A percentile compares a stretch with the other conserved stretches of the same genome.
Evolutionary conservation across 495 filamentous ascomycete species (phyloP).

Genomic region (Daldinia grandis): DNA sequence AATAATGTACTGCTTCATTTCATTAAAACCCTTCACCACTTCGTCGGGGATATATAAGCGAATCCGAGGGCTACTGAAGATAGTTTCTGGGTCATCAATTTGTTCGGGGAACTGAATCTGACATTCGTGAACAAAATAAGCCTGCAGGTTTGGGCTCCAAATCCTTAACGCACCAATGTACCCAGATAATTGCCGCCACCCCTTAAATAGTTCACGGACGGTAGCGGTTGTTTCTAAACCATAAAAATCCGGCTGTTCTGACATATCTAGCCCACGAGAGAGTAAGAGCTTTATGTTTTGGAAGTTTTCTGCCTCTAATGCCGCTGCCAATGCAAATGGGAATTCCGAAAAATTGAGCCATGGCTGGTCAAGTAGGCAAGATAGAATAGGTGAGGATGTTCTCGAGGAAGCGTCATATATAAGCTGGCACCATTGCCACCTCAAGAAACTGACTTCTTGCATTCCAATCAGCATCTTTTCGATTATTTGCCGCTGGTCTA

Average conservation of each 20-base stretch:
- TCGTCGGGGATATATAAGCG: slow-evolving; percentile 1
- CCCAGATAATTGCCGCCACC: not conserved
- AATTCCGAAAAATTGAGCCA: not conserved
- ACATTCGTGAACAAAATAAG: slow-evolving; percentile 14
- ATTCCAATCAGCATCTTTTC: not conserved
- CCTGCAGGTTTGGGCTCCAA: slow-evolving; percentile 14
- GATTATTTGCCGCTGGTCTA: not conserved
- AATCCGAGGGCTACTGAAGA: not conserved
- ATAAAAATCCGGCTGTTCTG: not conserved
- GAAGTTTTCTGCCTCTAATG: slow-evolving; percentile 15
- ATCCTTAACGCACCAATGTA: slow-evolving; percentile 14
- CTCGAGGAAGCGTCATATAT: not conserved
- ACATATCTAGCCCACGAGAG: slow-evolving; percentile 10
- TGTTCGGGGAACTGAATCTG: slow-evolving; percentile 3
- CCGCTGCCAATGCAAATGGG: not conserved
- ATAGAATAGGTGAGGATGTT: slow-evolving; percentile 5
- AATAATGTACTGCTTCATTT: slow-evolving; percentile 20
- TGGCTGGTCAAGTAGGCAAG: not conserved
- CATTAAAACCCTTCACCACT: slow-evolving; percentile 10
- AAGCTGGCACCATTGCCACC: not conserved
- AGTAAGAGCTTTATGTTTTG: slow-evolving; percentile 24
- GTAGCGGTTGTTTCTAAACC: not conserved
- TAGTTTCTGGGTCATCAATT: not conserved
- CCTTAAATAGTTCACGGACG: too few species aligned
- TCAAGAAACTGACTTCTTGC: not conserved